phyloP scores from a whole-genome alignment of 2,329 filamentous ascomycete species.

The Botryotinia calthae region DNA sequence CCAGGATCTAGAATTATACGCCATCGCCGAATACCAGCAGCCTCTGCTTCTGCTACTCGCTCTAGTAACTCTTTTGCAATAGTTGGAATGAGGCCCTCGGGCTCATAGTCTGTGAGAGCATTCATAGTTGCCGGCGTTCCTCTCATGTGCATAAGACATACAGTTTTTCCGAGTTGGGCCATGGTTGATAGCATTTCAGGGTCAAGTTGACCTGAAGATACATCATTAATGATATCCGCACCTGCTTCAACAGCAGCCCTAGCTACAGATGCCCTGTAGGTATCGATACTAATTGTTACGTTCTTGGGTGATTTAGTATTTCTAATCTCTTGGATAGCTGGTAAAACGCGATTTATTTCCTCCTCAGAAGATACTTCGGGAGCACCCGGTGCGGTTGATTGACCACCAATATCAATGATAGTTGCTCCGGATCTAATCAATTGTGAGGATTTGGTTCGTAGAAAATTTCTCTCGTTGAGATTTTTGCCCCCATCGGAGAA shows the following conservation, averaged over 20 bases:
- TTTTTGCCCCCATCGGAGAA: slow-evolving; percentile 85
- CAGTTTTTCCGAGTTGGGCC: slow-evolving; percentile 72
- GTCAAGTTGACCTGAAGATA: slow-evolving; percentile 80
- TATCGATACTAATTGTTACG: slow-evolving; percentile 84
- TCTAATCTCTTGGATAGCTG: slow-evolving; percentile 73
- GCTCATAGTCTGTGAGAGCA: slow-evolving; percentile 50
- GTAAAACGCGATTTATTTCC: slow-evolving; percentile 75
- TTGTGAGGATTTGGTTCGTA: slow-evolving; percentile 28
- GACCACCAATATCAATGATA: slow-evolving; percentile 89
- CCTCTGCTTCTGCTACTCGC: slow-evolving; percentile 70
- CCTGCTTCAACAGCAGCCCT: slow-evolving; percentile 72
- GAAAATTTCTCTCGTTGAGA: slow-evolving; percentile 35
- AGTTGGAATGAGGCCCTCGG: slow-evolving; percentile 53
- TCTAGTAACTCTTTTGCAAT: slow-evolving; percentile 55
- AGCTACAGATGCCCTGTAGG: slow-evolving; percentile 83
- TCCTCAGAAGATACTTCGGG: slow-evolving; percentile 66
- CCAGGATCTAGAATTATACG: slow-evolving; percentile 93
- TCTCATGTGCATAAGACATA: slow-evolving; percentile 74
- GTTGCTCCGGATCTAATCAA: slow-evolving; percentile 64
- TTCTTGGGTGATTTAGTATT: slow-evolving; percentile 58
- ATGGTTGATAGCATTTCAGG: slow-evolving; percentile 77
- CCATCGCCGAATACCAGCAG: slow-evolving; percentile 84
- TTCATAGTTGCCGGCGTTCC: slow-evolving; percentile 67
- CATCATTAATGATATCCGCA: slow-evolving; percentile 92
- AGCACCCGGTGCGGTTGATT: slow-evolving; percentile 81